Evolutionary conservation across 495 filamentous ascomycete species (phyloP).

Genomic region (Corynascus novoguineensis): DNA sequence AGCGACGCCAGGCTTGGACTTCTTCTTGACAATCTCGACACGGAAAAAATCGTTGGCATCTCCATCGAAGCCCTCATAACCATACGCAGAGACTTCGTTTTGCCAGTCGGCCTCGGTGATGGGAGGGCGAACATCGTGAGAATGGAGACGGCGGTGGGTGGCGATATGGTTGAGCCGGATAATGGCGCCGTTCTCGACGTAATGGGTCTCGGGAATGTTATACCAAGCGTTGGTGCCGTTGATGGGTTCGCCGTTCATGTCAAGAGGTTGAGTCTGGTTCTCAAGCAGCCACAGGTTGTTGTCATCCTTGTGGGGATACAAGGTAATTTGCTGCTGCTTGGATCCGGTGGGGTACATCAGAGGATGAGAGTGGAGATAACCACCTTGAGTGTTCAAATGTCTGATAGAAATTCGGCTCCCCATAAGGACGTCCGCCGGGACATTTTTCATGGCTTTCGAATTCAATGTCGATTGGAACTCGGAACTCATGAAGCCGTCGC

Average conservation of each 20-base stretch:
- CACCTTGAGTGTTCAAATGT: conserved; percentile 94
- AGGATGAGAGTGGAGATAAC: conserved; percentile 92
- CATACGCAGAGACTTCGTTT: conserved; percentile 95
- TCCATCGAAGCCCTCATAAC: conserved; percentile 92
- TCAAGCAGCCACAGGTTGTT: conserved; percentile 93
- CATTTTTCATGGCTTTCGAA: conserved; percentile 91
- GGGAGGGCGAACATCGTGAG: conserved; percentile 94
- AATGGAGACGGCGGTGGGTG: conserved; percentile 86
- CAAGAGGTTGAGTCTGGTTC: conserved; percentile 90
- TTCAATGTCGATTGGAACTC: conserved; percentile 98
- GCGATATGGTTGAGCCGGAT: conserved; percentile 76
- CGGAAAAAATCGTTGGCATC: conserved; percentile 96
- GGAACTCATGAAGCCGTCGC: conserved; percentile 98
- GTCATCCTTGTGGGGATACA: conserved; percentile 98
- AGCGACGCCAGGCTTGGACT: conserved; percentile 73
- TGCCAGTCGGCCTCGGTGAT: conserved; percentile 98
- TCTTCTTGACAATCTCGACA: conserved; percentile 84
- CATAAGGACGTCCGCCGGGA: conserved; percentile 84
- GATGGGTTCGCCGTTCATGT: conserved; percentile 64
- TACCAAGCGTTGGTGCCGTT: conserved; percentile 82
- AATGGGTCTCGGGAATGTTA: conserved; percentile 55
- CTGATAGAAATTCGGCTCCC: conserved; percentile 81
- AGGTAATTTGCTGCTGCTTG: conserved; percentile 97
- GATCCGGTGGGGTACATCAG: conserved; percentile 97
- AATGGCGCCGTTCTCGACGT: conserved; percentile 72